phyloP scores from a whole-genome alignment of 345 rosid genomes.

The Acer yangbiense region DNA sequence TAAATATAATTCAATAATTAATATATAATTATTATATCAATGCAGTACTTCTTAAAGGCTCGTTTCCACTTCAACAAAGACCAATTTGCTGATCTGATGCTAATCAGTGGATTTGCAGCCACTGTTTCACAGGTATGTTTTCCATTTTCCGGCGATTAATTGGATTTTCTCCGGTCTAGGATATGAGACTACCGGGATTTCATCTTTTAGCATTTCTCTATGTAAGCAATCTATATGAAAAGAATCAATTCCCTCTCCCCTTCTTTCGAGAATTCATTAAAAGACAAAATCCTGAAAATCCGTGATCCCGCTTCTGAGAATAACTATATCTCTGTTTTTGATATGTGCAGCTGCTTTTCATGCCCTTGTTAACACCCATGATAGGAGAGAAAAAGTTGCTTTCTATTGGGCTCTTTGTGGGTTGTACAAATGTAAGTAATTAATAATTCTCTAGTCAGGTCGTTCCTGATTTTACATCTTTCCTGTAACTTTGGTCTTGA shows the following conservation, averaged over 20 bases:
- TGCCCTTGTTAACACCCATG: conserved; percentile 62
- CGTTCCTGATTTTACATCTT: no score
- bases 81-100: conserved; percentile 76
- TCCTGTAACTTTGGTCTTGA: no score
- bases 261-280: no score
- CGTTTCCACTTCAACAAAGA: conserved; percentile 80
- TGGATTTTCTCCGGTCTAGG: not conserved
- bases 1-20: no score
- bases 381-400: conserved; percentile 69
- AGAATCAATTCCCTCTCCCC: no score
- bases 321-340: no score
- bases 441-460: no score
- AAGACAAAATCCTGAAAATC: no score
- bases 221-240: no score
- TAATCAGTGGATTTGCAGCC: conserved; percentile 52
- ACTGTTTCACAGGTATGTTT: conserved; percentile 62
- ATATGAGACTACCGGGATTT: no score
- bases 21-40: not conserved
- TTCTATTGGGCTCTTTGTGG: conserved; percentile 63
- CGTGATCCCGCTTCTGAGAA: no score
- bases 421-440: conserved; percentile 42
- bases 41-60: conserved; percentile 89
- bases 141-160: not conserved
- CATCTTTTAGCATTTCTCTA: no score
- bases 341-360: conserved; percentile 58